A percentile compares a stretch with the other conserved stretches of the same genome.
These are phyloP conservation scores for Trichocomaceae sp. DNA, from an alignment of 2,329 filamentous ascomycete species.

Conservation along the genomic window DNA sequence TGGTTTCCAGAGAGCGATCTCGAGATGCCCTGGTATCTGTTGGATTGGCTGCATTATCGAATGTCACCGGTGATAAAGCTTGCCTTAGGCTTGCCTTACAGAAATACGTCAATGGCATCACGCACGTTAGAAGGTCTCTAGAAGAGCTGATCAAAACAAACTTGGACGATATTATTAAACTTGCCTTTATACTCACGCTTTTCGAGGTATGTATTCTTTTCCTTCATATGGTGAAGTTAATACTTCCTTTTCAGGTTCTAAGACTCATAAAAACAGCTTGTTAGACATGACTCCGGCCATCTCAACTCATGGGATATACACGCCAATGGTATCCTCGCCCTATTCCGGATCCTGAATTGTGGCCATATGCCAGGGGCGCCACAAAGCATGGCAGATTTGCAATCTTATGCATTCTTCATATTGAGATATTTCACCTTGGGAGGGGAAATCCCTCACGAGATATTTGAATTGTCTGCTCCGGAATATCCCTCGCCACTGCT, in stretches of 20 bases:
- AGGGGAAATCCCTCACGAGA: background rate
- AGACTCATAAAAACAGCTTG: slow-evolving; percentile 8
- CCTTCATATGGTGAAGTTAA: background rate
- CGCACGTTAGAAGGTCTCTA: slow-evolving; percentile 15
- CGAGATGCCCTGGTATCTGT: slow-evolving; percentile 21
- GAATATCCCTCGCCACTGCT: slow-evolving; percentile 12
- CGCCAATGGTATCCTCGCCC: background rate
- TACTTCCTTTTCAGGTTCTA: background rate
- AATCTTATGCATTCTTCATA: background rate
- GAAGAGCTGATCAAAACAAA: slow-evolving; percentile 14
- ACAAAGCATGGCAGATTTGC: background rate
- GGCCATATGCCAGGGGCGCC: background rate
- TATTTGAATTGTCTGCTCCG: background rate
- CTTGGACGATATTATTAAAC: background rate
- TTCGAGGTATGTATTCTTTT: background rate
- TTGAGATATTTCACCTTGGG: slow-evolving; percentile 2
- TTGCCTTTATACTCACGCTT: background rate
- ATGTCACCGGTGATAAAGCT: slow-evolving; percentile 18
- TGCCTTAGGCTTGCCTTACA: slow-evolving; percentile 17
- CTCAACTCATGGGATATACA: slow-evolving; percentile 19
- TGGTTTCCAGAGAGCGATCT: slow-evolving; percentile 12
- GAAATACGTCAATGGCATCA: slow-evolving; percentile 19
- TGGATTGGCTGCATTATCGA: slow-evolving; percentile 22
- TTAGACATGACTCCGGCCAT: slow-evolving; percentile 19
- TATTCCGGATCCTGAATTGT: background rate